A percentile compares a stretch with the other conserved stretches of the same genome.
Evolutionary conservation across 2,329 filamentous ascomycete genomes (phyloP).

Genomic region (Pochonia chlamydosporia): DNA sequence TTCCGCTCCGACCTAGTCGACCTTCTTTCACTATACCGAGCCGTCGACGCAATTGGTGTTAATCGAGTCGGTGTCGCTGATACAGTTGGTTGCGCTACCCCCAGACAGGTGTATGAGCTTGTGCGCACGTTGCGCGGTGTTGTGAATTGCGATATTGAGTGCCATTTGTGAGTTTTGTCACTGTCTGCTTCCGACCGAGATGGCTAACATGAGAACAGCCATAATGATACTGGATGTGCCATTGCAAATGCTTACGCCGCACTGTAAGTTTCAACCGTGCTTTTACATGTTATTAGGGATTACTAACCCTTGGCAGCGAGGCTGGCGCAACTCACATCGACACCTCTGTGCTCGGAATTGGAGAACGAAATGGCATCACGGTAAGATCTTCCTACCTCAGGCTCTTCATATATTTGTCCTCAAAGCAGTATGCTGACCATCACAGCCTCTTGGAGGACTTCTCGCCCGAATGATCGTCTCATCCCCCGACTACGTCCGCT

Average conservation of each 20-base stretch:
- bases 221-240: slow-evolving; percentile 86
- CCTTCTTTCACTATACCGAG: slow-evolving; percentile 71
- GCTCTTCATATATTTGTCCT: background rate
- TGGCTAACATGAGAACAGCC: slow-evolving; percentile 29
- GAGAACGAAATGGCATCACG: slow-evolving; percentile 11
- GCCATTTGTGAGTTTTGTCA: background rate
- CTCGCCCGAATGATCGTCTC: slow-evolving; percentile 6
- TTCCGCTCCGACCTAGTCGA: slow-evolving; percentile 76
- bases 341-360: slow-evolving; percentile 9
- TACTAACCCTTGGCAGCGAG: background rate
- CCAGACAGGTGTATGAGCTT: slow-evolving; percentile 83
- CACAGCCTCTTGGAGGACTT: slow-evolving; percentile 7
- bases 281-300: too few relatives aligned
- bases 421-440: background rate
- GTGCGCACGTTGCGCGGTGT: slow-evolving; percentile 67
- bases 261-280: slow-evolving; percentile 70
- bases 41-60: slow-evolving; percentile 77
- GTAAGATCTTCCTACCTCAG: background rate
- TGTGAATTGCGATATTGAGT: slow-evolving; percentile 57
- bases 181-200: background rate
- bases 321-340: slow-evolving; percentile 4
- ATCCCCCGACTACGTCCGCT: slow-evolving; percentile 14
- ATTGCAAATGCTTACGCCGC: slow-evolving; percentile 86
- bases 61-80: slow-evolving; percentile 88
- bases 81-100: slow-evolving; percentile 82